These are phyloP conservation scores for Yamadazyma scolyti DNA, from an alignment of 805 yeast species.

Conservation along the genomic window DNA sequence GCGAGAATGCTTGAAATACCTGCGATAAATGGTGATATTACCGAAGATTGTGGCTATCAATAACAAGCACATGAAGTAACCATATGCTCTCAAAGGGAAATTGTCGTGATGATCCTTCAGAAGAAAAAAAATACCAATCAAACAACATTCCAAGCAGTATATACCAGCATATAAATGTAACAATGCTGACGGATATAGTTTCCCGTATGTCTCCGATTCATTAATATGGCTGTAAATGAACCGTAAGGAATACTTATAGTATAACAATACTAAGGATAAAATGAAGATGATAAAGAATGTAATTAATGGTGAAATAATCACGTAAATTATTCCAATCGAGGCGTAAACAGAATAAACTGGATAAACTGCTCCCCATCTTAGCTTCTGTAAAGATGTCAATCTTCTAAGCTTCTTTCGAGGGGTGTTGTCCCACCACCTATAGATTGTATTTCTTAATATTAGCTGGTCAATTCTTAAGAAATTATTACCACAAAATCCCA, in stretches of 20 bases:
- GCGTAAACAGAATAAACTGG: conserved; percentile 76
- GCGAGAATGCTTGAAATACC: conserved; percentile 30
- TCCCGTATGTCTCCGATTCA: conserved; percentile 64
- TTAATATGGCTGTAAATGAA: conserved; percentile 52
- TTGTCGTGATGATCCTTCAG: conserved; percentile 47
- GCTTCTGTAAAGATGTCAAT: conserved; percentile 38
- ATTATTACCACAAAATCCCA: conserved; percentile 71
- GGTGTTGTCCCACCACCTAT: conserved; percentile 44
- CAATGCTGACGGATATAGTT: conserved; percentile 68
- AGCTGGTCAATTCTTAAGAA: conserved; percentile 59
- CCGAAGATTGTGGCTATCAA: conserved; percentile 53
- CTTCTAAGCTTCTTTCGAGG: conserved; percentile 57
- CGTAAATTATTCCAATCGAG: conserved; percentile 73
- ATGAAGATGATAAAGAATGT: conserved; percentile 59
- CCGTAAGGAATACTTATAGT: conserved; percentile 67
- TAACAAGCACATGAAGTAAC: conserved; percentile 48
- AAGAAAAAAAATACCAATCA: conserved; percentile 71
- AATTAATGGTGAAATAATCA: conserved; percentile 77
- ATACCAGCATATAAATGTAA: conserved; percentile 77
- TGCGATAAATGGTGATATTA: conserved; percentile 49
- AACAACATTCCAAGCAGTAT: conserved; percentile 73
- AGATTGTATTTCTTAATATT: conserved; percentile 30
- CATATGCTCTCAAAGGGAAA: conserved; percentile 45
- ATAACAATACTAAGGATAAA: conserved; percentile 48
- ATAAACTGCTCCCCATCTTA: conserved; percentile 75